Evolutionary conservation across 2,329 filamentous ascomycete species (phyloP), one percentile per base, ranked within the genome.

Genomic region (Phialophora expanda): DNA sequence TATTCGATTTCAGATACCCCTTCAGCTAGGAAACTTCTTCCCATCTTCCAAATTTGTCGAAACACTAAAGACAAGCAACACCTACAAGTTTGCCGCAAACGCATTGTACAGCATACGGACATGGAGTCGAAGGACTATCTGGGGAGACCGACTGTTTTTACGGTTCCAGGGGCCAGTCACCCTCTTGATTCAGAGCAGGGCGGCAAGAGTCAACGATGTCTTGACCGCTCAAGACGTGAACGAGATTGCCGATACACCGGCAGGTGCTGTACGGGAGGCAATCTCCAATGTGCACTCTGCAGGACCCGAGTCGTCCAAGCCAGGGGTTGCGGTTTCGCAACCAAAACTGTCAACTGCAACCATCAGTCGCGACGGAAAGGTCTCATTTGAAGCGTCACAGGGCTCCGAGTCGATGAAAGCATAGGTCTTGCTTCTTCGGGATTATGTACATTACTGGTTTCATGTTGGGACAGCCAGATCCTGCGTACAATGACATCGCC

Each of bases 91-190:
- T 8, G 70, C 92, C 1, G 85, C 88, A 50, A 84, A 84, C n/a
- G 74, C 87, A 32, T 77, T 90, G 7, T 91, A 90, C 77, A 86
- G 81, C 44, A 71, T 96, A 22, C 87, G 92, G 66, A 97, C 93
- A 0, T 89, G 89, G 80, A 83, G 89, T 50, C 86, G 93, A 66
- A 86, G 91, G 74, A 91, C 91, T 1, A 90, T 99, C 64, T 98
- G 93, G 92, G 95, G 95, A 24, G 95, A 99, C 76, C 82, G 94
- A 68, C 83, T 98, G 28, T 98, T 98, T 78, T 82, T 99, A 34
- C 90, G 91, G 74, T 97, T 99, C 76, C 86, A 89, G 64, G 95
- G 95, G 0, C 95, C 95, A 1, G 87, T 86, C 5, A 97, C 91
- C 1, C 86, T 99, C 56, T 84, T 98, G 51, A 82, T 99, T 73